These are phyloP conservation scores for Nemania sp. DNA, from an alignment of 2,329 filamentous ascomycete genomes.

Conservation along the genomic window DNA sequence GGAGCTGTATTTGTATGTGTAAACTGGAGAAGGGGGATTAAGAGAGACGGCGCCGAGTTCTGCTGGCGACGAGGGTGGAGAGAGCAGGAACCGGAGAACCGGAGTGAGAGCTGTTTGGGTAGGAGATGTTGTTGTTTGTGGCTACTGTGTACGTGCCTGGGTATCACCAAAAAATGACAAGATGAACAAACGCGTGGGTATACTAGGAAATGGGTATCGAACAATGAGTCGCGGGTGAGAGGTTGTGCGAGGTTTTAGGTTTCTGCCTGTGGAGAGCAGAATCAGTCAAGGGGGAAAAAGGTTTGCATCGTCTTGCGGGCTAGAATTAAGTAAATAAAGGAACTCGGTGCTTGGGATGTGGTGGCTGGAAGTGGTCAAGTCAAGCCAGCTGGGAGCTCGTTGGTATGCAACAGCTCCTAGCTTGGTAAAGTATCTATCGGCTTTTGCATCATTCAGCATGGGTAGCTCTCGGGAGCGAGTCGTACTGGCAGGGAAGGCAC, in stretches of 20 bases:
- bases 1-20: neutral
- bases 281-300: neutral
- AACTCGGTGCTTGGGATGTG: neutral
- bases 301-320: neutral
- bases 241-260: neutral
- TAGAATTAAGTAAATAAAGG: slow-evolving; percentile 7
- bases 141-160: slow-evolving; percentile 4
- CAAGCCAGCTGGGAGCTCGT: neutral
- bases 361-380: neutral
- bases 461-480: neutral
- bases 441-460: neutral
- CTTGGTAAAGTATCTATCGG: neutral
- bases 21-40: slow-evolving; percentile 6
- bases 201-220: slow-evolving; percentile 19
- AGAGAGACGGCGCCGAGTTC: neutral
- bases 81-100: neutral
- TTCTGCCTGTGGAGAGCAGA: slow-evolving; percentile 1
- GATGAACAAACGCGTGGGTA: slow-evolving; percentile 21
- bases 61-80: neutral
- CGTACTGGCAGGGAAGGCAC: neutral
- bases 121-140: neutral
- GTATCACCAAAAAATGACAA: slow-evolving; percentile 27
- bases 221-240: slow-evolving; percentile 2
- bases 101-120: neutral
- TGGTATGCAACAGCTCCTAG: neutral